Conservation (phyloP, 2,329 filamentous ascomycete genomes). For the Alternaria conjuncta region DNA sequence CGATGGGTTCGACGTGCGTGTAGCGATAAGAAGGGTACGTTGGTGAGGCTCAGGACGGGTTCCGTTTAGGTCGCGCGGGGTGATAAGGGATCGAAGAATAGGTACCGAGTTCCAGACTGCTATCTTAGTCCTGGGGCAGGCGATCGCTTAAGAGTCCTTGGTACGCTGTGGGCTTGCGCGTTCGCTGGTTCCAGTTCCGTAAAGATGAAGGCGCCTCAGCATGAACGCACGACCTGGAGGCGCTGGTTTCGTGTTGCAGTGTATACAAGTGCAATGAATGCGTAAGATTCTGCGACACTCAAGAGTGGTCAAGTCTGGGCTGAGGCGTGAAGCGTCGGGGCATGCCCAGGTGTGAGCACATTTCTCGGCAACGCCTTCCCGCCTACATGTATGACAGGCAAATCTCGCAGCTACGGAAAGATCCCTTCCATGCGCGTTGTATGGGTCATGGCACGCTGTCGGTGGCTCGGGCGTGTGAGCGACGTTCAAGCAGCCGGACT, state of each 20-base stretch:
- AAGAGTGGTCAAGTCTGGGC: conserved; percentile 36
- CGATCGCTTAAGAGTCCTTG: conserved; percentile 28
- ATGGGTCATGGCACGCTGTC: conserved; percentile 10
- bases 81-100: conserved; percentile 10
- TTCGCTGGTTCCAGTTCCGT: conserved; percentile 22
- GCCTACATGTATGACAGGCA: not conserved
- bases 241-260: conserved; percentile 20
- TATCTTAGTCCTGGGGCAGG: conserved; percentile 14
- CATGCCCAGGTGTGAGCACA: conserved; percentile 11
- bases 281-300: conserved; percentile 42
- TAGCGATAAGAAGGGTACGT: not conserved
- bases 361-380: conserved; percentile 1
- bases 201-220: conserved; percentile 18
- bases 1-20: conserved; percentile 10
- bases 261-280: conserved; percentile 27
- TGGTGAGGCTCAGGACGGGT: not conserved
- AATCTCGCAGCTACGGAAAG: conserved; percentile 8
- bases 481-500: conserved; percentile 20
- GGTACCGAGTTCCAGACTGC: conserved; percentile 42
- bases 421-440: conserved; percentile 9
- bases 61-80: not conserved
- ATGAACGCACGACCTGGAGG: conserved; percentile 35
- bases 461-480: conserved; percentile 5
- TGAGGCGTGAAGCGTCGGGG: conserved; percentile 42
- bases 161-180: conserved; percentile 14